Percentiles rank a stretch among this genome's conserved stretches.
Evolutionary conservation across 208 protist species (phyloP).

Genomic region (Borovskyia barvae): DNA sequence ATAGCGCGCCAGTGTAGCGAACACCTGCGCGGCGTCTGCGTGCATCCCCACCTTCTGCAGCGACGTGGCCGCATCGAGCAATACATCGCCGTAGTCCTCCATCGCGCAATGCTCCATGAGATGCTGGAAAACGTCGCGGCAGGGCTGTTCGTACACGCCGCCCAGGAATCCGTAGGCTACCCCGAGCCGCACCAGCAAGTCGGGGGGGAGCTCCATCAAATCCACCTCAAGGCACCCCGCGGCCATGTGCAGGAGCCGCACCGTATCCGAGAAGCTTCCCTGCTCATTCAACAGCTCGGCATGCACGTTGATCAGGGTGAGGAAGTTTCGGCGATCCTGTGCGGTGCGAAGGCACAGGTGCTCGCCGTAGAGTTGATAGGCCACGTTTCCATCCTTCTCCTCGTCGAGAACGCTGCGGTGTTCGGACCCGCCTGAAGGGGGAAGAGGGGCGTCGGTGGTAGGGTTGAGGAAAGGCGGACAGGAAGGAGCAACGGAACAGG

Average conservation of each 20-base stretch:
- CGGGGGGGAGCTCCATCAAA: constrained; percentile 78
- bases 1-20: constrained; percentile 63
- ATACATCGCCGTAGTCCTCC: constrained; percentile 79
- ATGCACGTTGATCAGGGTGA: constrained; percentile 88
- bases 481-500: not conserved
- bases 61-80: constrained; percentile 73
- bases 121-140: constrained; percentile 77
- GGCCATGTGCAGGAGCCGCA: constrained; percentile 65
- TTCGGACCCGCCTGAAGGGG: too few species aligned
- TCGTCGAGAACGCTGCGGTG: too few species aligned
- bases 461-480: too few species aligned
- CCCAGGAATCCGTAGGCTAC: constrained; percentile 80
- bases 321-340: constrained; percentile 64
- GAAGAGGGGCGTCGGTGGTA: not conserved
- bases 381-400: too few species aligned
- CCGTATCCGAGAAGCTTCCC: constrained; percentile 73
- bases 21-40: constrained; percentile 54
- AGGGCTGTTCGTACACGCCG: constrained; percentile 45
- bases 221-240: constrained; percentile 60
- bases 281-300: constrained; percentile 85
- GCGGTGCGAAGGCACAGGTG: constrained; percentile 40
- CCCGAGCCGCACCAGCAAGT: constrained; percentile 79
- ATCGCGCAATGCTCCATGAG: constrained; percentile 79
- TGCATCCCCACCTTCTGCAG: constrained; percentile 77
- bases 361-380: constrained; percentile 54